These are phyloP conservation scores for Pythium brachiatum DNA, from an alignment of 352 stramenopile species.

Conservation along the genomic window DNA sequence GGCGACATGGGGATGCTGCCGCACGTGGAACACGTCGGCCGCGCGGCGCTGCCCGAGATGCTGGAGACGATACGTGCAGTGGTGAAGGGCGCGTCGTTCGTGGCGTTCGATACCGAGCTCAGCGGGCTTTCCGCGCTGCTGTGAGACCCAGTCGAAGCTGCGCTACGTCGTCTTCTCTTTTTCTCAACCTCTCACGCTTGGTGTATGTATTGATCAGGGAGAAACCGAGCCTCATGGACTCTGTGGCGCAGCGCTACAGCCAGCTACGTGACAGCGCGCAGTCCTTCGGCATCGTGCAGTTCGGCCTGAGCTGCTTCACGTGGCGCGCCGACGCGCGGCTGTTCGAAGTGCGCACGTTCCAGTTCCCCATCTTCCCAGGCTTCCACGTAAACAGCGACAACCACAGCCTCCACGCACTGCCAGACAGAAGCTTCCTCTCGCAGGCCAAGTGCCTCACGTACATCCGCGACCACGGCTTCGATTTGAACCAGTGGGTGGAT, in stretches of 20 bases:
- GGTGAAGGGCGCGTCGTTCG: constrained; percentile 42
- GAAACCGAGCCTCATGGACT: constrained; percentile 69
- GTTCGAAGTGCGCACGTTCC: constrained; percentile 63
- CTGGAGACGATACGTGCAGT: constrained; percentile 8
- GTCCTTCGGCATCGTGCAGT: constrained; percentile 72
- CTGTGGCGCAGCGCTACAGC: constrained; percentile 60
- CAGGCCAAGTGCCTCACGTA: constrained; percentile 79
- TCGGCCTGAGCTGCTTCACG: constrained; percentile 67
- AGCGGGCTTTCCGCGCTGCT: constrained; percentile 63
- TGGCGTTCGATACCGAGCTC: constrained; percentile 78
- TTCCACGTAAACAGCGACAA: constrained; percentile 30
- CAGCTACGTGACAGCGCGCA: constrained; percentile 51
- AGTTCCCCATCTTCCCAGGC: constrained; percentile 75
- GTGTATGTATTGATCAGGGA: constrained; percentile 26
- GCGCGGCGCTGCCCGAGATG: constrained; percentile 7
- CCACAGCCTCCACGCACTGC: constrained; percentile 8
- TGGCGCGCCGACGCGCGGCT: constrained; percentile 37
- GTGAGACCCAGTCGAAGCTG: constrained; percentile 27
- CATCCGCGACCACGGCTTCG: constrained; percentile 73
- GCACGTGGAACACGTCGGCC: constrained; percentile 18
- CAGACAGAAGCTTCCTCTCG: constrained; percentile 60
- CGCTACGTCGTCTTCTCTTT: background rate
- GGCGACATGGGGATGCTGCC: constrained; percentile 7
- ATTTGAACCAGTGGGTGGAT: constrained; percentile 79
- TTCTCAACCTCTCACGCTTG: background rate